phyloP scores from a whole-genome alignment of 805 yeast genomes.

The Kurtzmaniella fragi region DNA sequence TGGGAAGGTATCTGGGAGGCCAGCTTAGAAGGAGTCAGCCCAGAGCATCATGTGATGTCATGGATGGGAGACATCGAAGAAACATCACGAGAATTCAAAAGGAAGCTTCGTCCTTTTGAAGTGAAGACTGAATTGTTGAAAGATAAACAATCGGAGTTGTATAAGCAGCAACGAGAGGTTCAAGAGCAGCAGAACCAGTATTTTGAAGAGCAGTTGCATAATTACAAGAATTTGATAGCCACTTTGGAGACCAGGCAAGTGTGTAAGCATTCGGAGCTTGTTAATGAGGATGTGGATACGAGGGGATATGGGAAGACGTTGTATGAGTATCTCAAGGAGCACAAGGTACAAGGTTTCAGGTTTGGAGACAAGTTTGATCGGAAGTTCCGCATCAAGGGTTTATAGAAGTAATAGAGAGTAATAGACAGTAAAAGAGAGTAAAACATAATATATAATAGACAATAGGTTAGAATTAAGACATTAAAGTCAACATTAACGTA shows the following conservation, averaged over 20 bases:
- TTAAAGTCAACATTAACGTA: too few relatives aligned
- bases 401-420: too few relatives aligned
- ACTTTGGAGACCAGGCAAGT: conserved; percentile 15
- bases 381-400: conserved; percentile 13
- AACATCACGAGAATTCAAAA: neutral
- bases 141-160: conserved; percentile 2
- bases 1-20: conserved; percentile 35
- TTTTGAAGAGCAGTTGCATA: conserved; percentile 7
- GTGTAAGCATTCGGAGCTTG: conserved; percentile 31
- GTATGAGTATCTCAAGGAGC: conserved; percentile 27
- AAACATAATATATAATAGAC: too few relatives aligned
- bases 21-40: conserved; percentile 10
- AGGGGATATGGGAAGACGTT: conserved; percentile 11
- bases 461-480: too few relatives aligned
- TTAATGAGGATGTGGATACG: conserved; percentile 9
- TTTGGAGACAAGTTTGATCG: conserved; percentile 25
- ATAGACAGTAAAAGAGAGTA: too few relatives aligned
- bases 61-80: conserved; percentile 5
- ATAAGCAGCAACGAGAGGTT: conserved; percentile 4
- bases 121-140: conserved; percentile 1
- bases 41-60: neutral
- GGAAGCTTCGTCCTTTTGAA: conserved; percentile 2
- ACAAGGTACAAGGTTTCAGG: conserved; percentile 15
- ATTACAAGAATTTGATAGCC: conserved; percentile 4
- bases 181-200: conserved; percentile 9